Evolutionary conservation across 305 asterid genomes (phyloP).

Genomic region (Solanum hybrid): DNA sequence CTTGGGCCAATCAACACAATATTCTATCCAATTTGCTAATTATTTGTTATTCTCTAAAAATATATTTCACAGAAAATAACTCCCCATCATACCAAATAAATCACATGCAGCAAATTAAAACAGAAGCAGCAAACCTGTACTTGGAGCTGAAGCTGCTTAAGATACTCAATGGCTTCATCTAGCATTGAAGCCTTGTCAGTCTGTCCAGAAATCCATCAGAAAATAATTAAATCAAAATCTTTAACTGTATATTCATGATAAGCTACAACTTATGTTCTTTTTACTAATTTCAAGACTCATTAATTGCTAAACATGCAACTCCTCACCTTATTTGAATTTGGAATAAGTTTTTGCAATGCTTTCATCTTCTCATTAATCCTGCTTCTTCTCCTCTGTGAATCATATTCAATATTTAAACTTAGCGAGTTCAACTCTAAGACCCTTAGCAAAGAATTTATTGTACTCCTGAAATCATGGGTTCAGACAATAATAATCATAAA

Average conservation of each 20-base stretch:
- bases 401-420: background rate
- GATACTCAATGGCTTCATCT: slow-evolving; percentile 76
- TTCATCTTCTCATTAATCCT: slow-evolving; percentile 84
- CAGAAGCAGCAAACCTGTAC: slow-evolving; percentile 40
- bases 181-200: slow-evolving; percentile 90
- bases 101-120: background rate
- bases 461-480: background rate
- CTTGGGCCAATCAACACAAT: background rate
- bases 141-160: slow-evolving; percentile 84
- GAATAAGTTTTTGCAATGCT: slow-evolving; percentile 69
- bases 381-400: slow-evolving; percentile 63
- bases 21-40: background rate
- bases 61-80: background rate
- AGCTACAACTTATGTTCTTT: background rate
- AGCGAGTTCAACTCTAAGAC: too few species aligned
- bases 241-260: background rate
- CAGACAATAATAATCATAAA: background rate
- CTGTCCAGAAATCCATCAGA: slow-evolving; percentile 16
- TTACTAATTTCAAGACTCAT: background rate
- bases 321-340: slow-evolving; percentile 68
- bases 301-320: background rate
- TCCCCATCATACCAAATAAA: background rate
- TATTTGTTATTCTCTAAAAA: too few species aligned
- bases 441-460: too few species aligned
- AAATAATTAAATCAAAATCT: background rate